Conservation (phyloP, 108 stramenopile species). For the Fistulifera solaris region DNA sequence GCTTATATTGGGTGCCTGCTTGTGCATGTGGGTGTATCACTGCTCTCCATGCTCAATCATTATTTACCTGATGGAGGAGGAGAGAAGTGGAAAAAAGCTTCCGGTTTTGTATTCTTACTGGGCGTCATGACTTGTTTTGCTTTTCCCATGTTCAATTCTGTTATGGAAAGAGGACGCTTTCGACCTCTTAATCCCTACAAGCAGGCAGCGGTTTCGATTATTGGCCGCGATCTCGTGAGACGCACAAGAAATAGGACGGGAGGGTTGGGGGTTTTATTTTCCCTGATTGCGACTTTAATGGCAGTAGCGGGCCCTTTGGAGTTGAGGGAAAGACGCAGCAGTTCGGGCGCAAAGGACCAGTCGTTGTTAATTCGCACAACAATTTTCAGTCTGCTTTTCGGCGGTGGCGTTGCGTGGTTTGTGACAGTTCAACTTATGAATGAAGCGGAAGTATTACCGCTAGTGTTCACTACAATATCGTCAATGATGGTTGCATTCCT, state of each 20-base stretch:
- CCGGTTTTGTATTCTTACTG: slow-evolving; percentile 51
- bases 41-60: slow-evolving; percentile 56
- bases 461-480: slow-evolving; percentile 42
- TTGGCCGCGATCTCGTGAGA: too few relatives aligned
- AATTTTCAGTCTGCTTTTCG: slow-evolving; percentile 72
- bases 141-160: slow-evolving; percentile 46
- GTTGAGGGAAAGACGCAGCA: slow-evolving; percentile 46
- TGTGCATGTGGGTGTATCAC: slow-evolving; percentile 51
- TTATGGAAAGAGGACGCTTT: slow-evolving; percentile 3
- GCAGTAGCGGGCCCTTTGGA: slow-evolving; percentile 76
- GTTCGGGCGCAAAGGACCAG: slow-evolving; percentile 52
- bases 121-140: slow-evolving; percentile 52
- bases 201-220: too few relatives aligned
- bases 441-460: slow-evolving; percentile 43
- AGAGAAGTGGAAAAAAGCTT: slow-evolving; percentile 54
- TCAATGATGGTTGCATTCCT: slow-evolving; percentile 64
- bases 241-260: slow-evolving; percentile 37
- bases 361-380: slow-evolving; percentile 58
- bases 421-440: slow-evolving; percentile 65
- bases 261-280: slow-evolving; percentile 67
- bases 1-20: too few relatives aligned
- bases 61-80: slow-evolving; percentile 71
- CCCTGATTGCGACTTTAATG: slow-evolving; percentile 58
- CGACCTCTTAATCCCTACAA: slow-evolving; percentile 24
- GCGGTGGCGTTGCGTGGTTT: slow-evolving; percentile 75